A percentile compares a stretch with the other conserved stretches of the same genome.
Evolutionary conservation across 768 basidiomycete species (phyloP).

Genomic region (Tulasnella sp.): DNA sequence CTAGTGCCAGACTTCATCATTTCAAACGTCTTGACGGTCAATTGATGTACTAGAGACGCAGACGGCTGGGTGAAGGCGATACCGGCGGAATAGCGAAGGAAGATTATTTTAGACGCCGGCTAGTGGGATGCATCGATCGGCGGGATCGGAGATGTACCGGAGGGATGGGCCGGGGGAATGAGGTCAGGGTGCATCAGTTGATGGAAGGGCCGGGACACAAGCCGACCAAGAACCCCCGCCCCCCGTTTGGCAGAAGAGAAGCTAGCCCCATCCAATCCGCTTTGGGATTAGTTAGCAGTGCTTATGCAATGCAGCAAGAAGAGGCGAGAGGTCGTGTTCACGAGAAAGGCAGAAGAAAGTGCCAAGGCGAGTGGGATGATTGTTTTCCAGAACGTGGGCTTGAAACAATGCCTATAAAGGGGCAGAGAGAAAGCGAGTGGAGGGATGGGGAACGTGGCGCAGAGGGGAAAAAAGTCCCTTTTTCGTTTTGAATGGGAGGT

Average conservation of each 20-base stretch:
- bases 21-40: neutral
- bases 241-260: neutral
- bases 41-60: neutral
- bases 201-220: slow-evolving; percentile 12
- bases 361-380: neutral
- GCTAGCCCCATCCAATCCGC: neutral
- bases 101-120: slow-evolving; percentile 6
- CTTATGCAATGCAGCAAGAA: neutral
- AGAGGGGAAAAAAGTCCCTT: neutral
- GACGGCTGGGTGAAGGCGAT: neutral
- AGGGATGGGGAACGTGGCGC: neutral
- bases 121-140: neutral
- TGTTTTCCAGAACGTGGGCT: neutral
- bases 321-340: neutral
- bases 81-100: neutral
- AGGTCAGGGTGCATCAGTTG: neutral
- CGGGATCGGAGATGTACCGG: slow-evolving; percentile 8
- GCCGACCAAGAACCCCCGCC: neutral
- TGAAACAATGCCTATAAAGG: neutral
- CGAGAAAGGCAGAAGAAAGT: slow-evolving; percentile 3
- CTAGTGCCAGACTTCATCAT: neutral
- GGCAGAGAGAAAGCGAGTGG: neutral
- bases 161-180: neutral
- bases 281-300: neutral
- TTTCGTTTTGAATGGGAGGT: neutral